Percentiles rank a stretch among this genome's conserved stretches.
phyloP scores from a whole-genome alignment of 2,329 filamentous ascomycete genomes.

The Claviceps capensis region DNA sequence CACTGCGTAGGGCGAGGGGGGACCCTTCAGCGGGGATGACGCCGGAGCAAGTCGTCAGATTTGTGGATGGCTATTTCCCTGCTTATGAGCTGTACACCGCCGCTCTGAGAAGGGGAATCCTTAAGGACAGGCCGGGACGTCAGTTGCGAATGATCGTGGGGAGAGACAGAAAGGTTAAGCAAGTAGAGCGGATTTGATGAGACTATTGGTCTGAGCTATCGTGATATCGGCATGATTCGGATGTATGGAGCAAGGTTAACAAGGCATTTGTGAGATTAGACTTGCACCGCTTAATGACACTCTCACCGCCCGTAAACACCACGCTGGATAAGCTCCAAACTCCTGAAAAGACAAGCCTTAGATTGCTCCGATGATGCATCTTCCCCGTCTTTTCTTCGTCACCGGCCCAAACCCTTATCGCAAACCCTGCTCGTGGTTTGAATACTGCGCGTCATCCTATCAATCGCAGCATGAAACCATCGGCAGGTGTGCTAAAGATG shows the following conservation, averaged over 20 bases:
- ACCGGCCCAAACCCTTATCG: not conserved
- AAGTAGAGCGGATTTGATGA: not conserved
- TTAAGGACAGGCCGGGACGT: constrained; percentile 32
- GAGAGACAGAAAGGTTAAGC: constrained; percentile 39
- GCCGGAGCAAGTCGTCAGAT: constrained; percentile 61
- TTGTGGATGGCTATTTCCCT: constrained; percentile 58
- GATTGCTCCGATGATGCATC: not conserved
- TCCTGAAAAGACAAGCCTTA: not conserved
- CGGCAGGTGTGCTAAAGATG: constrained; percentile 2
- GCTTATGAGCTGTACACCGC: constrained; percentile 58
- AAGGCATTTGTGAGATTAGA: not conserved
- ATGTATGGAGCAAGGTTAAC: constrained; percentile 4
- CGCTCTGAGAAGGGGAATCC: constrained; percentile 42
- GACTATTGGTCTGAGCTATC: not conserved
- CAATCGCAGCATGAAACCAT: not conserved
- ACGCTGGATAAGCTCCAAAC: not conserved
- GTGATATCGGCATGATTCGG: not conserved
- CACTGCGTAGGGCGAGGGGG: constrained; percentile 51
- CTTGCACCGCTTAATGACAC: not conserved
- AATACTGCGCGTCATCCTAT: not conserved
- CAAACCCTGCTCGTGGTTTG: not conserved
- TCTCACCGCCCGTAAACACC: not conserved
- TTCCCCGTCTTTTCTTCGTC: not conserved
- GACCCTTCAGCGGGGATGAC: constrained; percentile 55
- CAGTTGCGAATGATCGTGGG: constrained; percentile 51